Conservation (phyloP, 345 rosid species). For the Psidium friedrichsthalianum region DNA sequence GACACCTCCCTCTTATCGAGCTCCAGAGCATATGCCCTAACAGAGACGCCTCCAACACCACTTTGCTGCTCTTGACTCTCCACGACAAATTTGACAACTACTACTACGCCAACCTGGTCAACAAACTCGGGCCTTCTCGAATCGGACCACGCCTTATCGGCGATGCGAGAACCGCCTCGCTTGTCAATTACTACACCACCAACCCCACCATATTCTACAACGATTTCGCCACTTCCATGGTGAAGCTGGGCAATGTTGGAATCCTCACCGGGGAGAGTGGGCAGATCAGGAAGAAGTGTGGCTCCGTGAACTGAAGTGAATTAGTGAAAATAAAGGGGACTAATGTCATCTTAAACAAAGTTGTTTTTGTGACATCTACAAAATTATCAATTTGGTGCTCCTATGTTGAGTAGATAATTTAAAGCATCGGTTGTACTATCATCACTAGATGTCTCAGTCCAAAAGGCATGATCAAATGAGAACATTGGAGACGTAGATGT, state of each 20-base stretch:
- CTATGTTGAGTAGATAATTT: neutral
- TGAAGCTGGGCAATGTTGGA: conserved; percentile 50
- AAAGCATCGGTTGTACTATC: neutral
- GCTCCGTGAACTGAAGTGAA: conserved; percentile 31
- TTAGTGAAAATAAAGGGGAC: neutral
- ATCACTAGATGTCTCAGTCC: neutral
- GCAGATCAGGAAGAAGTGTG: conserved; percentile 55
- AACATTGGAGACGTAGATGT: neutral
- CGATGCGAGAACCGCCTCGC: conserved; percentile 33
- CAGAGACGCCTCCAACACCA: conserved; percentile 35
- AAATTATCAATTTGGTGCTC: neutral
- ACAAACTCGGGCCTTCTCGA: conserved; percentile 53
- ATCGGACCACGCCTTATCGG: conserved; percentile 60
- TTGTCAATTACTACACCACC: conserved; percentile 43
- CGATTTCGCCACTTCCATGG: conserved; percentile 69
- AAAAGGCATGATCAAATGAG: neutral
- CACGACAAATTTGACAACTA: conserved; percentile 47
- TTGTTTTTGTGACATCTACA: neutral
- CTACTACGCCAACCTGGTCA: conserved; percentile 46
- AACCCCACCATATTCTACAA: conserved; percentile 35
- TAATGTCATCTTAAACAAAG: neutral
- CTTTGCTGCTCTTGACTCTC: conserved; percentile 60
- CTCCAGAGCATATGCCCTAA: conserved; percentile 52
- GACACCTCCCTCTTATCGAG: conserved; percentile 33
- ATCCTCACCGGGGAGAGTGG: conserved; percentile 52